Evolutionary conservation across 768 basidiomycete genomes (phyloP), one percentile per base, ranked within the genome.

Genomic region (Saitozyma sp.): DNA sequence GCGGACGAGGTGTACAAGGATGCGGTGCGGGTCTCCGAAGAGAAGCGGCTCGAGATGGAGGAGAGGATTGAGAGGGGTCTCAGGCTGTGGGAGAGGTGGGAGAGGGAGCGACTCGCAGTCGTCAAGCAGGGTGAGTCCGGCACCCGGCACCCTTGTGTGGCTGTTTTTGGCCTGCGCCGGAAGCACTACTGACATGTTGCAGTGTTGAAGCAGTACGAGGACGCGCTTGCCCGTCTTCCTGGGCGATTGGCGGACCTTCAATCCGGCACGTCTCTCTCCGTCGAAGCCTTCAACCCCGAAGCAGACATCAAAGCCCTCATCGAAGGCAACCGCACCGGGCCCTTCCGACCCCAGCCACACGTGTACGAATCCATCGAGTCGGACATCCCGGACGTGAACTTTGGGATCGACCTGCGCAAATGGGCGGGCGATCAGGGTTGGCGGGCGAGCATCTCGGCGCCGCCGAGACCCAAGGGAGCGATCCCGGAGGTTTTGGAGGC

Each of bases 321-420:
- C 64, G 93, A 96, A 78, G 88, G 90, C 10, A 91, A 92, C 76
- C 86, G 94, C 58, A 95, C 92, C 0, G 94, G 94, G 0, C 89
- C 93, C 0, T 98, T 96, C 87, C 84, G 89, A 46, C 94, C 94
- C 0, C 83, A 82, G 43, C 85, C 94, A 0, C 91, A 91, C 58
- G 82, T 93, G 9, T 97, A 92, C 79, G 78, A 78, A 46, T 71
- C 67, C 14, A 57, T 78, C 20, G 91, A 95, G 74, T 88, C 88
- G 5, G 84, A 92, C 40, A 82, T 88, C 9, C 91, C 86, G 0
- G 92, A 94, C 72, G 89, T 91, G 38, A 86, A 91, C 9, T 96
- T 95, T 76, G 93, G 93, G 10, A 89, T 94, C 62, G 93, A 96
- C 80, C 81, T 96, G 56, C 85, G 92, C 62, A 89, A 86, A 70